Conservation (phyloP, 805 yeast genomes). For the Candida parachauliodes region DNA sequence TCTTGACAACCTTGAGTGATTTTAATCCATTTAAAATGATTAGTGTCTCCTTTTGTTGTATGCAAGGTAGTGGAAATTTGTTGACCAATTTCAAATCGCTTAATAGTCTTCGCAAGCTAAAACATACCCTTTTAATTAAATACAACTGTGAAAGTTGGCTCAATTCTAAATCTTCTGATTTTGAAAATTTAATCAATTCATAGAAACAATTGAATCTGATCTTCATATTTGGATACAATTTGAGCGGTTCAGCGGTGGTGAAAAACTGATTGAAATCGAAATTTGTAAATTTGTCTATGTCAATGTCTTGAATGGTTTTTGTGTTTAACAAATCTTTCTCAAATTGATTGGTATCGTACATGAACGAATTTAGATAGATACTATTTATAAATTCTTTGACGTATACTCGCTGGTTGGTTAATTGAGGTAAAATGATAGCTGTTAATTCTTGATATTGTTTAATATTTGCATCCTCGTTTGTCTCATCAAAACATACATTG, state of each 20-base stretch:
- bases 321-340: conserved; percentile 33
- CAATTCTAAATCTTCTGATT: conserved; percentile 14
- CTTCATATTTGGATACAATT: conserved; percentile 37
- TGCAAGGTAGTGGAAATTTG: conserved; percentile 59
- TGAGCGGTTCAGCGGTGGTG: conserved; percentile 59
- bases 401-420: conserved; percentile 20
- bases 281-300: conserved; percentile 33
- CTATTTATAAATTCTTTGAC: conserved; percentile 44
- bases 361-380: conserved; percentile 57
- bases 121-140: conserved; percentile 54
- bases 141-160: conserved; percentile 25
- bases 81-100: conserved; percentile 60
- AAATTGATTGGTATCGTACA: conserved; percentile 54
- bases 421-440: conserved; percentile 36
- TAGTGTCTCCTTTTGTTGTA: conserved; percentile 63
- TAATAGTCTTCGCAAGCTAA: conserved; percentile 59
- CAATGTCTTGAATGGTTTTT: conserved; percentile 20
- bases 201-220: conserved; percentile 56
- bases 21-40: conserved; percentile 40
- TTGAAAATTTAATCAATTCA: conserved; percentile 43
- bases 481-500: conserved; percentile 35
- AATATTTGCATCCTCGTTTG: conserved; percentile 33
- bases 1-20: conserved; percentile 3
- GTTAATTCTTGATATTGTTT: conserved; percentile 42
- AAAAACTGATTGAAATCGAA: conserved; percentile 48